Percentiles rank a stretch among this genome's conserved stretches.
Evolutionary conservation across 1,284 basidiomycete genomes (phyloP).

Genomic region (Ustilago tritici): DNA sequence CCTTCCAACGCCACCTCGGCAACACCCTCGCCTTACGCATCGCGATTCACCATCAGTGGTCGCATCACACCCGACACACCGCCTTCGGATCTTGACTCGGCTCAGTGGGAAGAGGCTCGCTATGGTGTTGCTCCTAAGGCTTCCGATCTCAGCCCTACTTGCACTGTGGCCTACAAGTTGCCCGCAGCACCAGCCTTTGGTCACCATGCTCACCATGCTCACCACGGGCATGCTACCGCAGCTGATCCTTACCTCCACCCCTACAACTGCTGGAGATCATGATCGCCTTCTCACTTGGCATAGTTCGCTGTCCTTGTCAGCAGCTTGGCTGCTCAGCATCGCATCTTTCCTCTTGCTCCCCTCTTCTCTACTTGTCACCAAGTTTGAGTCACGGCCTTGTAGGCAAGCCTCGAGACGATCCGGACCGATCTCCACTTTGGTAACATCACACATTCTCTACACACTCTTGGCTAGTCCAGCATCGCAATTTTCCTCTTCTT

Average conservation of each 20-base stretch:
- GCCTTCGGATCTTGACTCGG: slow-evolving; percentile 52
- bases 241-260: slow-evolving; percentile 45
- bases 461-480: neutral
- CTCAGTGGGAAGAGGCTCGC: slow-evolving; percentile 43
- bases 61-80: slow-evolving; percentile 66
- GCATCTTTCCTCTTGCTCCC: neutral
- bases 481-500: slow-evolving; percentile 8
- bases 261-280: slow-evolving; percentile 46
- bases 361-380: neutral
- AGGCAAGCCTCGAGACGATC: neutral
- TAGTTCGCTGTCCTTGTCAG: neutral
- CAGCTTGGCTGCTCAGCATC: slow-evolving; percentile 9
- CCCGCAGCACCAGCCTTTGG: slow-evolving; percentile 9
- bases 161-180: slow-evolving; percentile 27
- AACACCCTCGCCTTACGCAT: slow-evolving; percentile 55
- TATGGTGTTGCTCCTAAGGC: slow-evolving; percentile 29
- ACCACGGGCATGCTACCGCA: slow-evolving; percentile 22
- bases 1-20: slow-evolving; percentile 34
- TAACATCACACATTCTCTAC: slow-evolving; percentile 2
- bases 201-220: slow-evolving; percentile 10
- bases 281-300: neutral
- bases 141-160: slow-evolving; percentile 23
- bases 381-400: neutral
- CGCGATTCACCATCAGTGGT: slow-evolving; percentile 51
- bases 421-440: neutral